Evolutionary conservation across 352 stramenopile species (phyloP), one percentile per base, ranked within the genome.

Genomic region (Globisporangium megalacanthum): DNA sequence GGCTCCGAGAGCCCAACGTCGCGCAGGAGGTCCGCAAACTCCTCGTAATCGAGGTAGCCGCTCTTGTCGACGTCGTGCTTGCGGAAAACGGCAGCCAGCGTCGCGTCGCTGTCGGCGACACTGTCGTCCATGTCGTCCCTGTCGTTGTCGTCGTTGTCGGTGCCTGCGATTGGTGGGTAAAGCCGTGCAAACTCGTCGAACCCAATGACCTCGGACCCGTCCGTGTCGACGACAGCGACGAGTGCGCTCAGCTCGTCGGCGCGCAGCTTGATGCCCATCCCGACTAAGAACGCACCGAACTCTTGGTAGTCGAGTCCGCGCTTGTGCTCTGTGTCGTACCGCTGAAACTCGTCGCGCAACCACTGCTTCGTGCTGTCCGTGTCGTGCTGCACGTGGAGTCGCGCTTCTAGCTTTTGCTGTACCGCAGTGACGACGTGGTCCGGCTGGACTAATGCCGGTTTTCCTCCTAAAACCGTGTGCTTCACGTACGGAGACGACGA

Each of bases 201-300:
- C 11, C 72, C 55, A 49, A 89, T 77, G 22, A 64, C 51, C 29
- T 77, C 57, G 2, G 79, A 81, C 1, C 63, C 57, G 36, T 88
- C 63, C 9, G 59, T 53, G 52, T 89, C 77, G 10, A 88, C 58
- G 8, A 70, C 52, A 3, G 61, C 39, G 20, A 89, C 41, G 15
- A 89, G 46, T 2, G 59, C 44, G 13, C 55, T 61, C 2, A 89
- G 41, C 20, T 88, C 73, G 5, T 69, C 49, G 4, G 64, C 41
- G 58, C 73, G 74, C 17, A 89, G 41, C 39, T 86, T 86, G 25
- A 89, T 64, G 4, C 79, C 79, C 5, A 89, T 57, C 5, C 73
- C 62, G 54, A 83, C 56, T 0, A 89, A 58, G 10, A 89, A 70
- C 9, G 75, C 75, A 1, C 67, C 63, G 49, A 89, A 89, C 51